Conservation (phyloP, 2,329 filamentous ascomycete species). For the Penicillium italicum region DNA sequence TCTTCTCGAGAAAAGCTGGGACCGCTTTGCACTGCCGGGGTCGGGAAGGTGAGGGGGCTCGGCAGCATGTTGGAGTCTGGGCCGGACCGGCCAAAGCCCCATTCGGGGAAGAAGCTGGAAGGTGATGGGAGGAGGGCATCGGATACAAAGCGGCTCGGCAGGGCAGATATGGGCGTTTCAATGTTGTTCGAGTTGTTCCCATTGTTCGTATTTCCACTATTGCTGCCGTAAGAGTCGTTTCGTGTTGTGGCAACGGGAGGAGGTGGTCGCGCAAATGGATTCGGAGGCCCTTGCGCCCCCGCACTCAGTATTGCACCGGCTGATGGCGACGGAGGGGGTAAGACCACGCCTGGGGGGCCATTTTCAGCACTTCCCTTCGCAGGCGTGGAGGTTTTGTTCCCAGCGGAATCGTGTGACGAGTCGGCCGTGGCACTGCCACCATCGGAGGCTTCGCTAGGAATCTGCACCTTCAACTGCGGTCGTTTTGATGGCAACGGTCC, state of each 20-base stretch:
- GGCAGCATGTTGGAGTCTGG: conserved; percentile 80
- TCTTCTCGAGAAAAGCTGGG: conserved; percentile 43
- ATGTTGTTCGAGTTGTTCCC: conserved; percentile 35
- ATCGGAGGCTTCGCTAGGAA: conserved; percentile 86
- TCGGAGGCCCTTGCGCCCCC: conserved; percentile 86
- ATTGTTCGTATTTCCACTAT: conserved; percentile 11
- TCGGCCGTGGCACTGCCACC: conserved; percentile 68
- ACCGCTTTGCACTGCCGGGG: conserved; percentile 55
- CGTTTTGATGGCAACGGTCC: conserved; percentile 64
- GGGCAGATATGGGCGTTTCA: conserved; percentile 84
- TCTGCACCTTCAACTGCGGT: conserved; percentile 87
- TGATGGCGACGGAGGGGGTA: conserved; percentile 90
- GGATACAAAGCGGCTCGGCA: conserved; percentile 86
- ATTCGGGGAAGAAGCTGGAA: conserved; percentile 87
- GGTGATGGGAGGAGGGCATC: conserved; percentile 86
- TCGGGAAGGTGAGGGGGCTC: conserved; percentile 89
- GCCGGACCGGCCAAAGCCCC: conserved; percentile 65
- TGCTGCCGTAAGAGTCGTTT: conserved; percentile 43
- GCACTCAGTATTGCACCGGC: conserved; percentile 82
- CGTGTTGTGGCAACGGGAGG: conserved; percentile 55
- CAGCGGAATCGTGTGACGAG: conserved; percentile 61
- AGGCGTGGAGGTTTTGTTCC: conserved; percentile 57
- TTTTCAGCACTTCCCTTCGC: conserved; percentile 53
- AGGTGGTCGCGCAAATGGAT: conserved; percentile 86
- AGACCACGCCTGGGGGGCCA: conserved; percentile 67